Base-by-base conservation (phyloP, 257 asterid species). In the Solanum paucissectum region DNA sequence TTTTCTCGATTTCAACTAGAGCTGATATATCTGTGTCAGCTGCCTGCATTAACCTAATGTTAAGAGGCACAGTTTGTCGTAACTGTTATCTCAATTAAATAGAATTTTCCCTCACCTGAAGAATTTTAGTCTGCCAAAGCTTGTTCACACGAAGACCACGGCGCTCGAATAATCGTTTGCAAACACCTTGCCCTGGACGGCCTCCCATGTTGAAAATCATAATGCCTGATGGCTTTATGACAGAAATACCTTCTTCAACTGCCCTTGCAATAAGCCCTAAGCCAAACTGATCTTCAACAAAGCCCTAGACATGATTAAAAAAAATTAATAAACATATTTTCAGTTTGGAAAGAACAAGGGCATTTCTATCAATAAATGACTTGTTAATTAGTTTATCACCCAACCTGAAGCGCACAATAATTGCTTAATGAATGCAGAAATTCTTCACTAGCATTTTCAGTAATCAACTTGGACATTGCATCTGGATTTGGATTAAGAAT, bases 121-220 rank as follows among this genome's bases (percentile, higher is more conserved):
- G 98, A 90, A 97, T 90, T 95, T 97, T 97, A 64, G 99, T 97
- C 92, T 97, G 99, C 99, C 99, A 97, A 76, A 96, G 98, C 95
- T 95, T 96, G 92, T 94, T 91, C 55, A 97, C 96, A 87, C 91
- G 89, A 88, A 97, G 93, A 89, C 99, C 99, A 86, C 99, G 99
- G 52, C 99, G 98, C 92, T 97, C 98, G 93, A 97, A 97, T 88
- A 95, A 92, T 87, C 99, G 98, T 93, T 94, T 93, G 79, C 99
- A 97, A 34, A 97, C 99, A 82, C 96, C 98, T 92, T 97, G 98
- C 73, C 99, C 99, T 5, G 99, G 99, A 86, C 99, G 98, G 76
- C 99, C 99, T 73, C 99, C 99, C 98, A 97, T 96, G 90, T 97
- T 97, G 89, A 97, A 97, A 88, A 97, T 97, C 99, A 97, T 96